A percentile compares a stretch with the other conserved stretches of the same genome.
phyloP scores from a whole-genome alignment of 169 alveolate species.

The Babesia ovis region DNA sequence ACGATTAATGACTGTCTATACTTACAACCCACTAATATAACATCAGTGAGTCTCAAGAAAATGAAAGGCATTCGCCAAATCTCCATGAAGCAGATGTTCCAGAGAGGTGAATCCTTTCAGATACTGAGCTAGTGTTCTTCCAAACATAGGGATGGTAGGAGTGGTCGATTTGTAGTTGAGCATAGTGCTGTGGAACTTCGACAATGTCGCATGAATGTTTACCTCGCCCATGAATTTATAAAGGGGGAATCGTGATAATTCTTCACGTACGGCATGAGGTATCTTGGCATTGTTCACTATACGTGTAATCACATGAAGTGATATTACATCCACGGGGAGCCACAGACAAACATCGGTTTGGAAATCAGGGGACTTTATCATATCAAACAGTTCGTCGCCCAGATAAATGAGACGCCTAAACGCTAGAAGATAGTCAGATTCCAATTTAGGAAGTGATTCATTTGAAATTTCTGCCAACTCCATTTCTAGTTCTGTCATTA shows the following conservation, averaged over 20 bases:
- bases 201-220: constrained; percentile 37
- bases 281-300: constrained; percentile 5
- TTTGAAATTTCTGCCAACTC: constrained; percentile 49
- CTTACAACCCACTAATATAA: too few species aligned
- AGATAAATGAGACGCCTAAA: constrained; percentile 50
- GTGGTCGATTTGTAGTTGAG: constrained; percentile 3
- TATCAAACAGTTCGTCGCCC: constrained; percentile 36
- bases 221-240: constrained; percentile 1
- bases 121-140: constrained; percentile 4
- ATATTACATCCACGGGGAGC: constrained; percentile 49
- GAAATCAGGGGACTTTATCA: constrained; percentile 12
- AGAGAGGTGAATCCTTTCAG: constrained; percentile 4
- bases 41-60: constrained; percentile 13
- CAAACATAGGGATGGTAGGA: constrained; percentile 2
- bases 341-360: constrained; percentile 11
- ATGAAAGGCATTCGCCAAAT: not conserved
- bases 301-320: constrained; percentile 43
- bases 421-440: constrained; percentile 39
- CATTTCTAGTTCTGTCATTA: constrained; percentile 64
- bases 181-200: constrained; percentile 28
- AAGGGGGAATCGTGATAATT: not conserved
- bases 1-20: too few species aligned
- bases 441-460: constrained; percentile 46
- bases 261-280: not conserved
- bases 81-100: not conserved